Evolutionary conservation across 352 stramenopile genomes (phyloP).

Genomic region (Globisporangium abappressorium): DNA sequence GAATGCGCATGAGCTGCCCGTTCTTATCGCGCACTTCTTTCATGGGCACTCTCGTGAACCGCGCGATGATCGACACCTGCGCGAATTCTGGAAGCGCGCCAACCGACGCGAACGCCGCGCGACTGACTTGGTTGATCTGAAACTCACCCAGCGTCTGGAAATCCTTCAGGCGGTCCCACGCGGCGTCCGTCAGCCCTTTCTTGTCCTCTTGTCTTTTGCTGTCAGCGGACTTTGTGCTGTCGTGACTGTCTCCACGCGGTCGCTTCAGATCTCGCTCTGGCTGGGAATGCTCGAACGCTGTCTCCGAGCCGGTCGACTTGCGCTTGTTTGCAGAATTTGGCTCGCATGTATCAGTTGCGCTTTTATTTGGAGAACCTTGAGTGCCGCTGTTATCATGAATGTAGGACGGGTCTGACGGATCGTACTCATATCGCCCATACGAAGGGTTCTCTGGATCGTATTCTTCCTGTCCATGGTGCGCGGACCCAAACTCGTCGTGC

Average conservation of each 20-base stretch:
- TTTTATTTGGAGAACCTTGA: background rate
- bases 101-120: conserved; percentile 62
- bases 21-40: conserved; percentile 76
- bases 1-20: conserved; percentile 65
- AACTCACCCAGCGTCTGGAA: conserved; percentile 59
- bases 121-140: conserved; percentile 66
- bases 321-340: background rate
- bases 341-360: background rate
- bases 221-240: conserved; percentile 22
- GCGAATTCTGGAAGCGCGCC: conserved; percentile 70
- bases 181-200: conserved; percentile 54
- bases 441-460: conserved; percentile 43
- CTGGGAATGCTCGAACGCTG: conserved; percentile 14
- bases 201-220: conserved; percentile 31
- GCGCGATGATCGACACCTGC: conserved; percentile 65
- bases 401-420: conserved; percentile 14
- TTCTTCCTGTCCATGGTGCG: conserved; percentile 28
- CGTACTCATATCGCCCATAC: conserved; percentile 10
- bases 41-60: conserved; percentile 64
- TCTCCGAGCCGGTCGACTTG: conserved; percentile 1
- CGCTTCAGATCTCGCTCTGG: conserved; percentile 15
- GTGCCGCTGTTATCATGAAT: background rate
- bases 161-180: conserved; percentile 77
- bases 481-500: conserved; percentile 10
- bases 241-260: conserved; percentile 23